A percentile compares a stretch with the other conserved stretches of the same genome.
Conservation (phyloP, 1,139 yeast genomes). For the Suhomyces chickasaworum region DNA sequence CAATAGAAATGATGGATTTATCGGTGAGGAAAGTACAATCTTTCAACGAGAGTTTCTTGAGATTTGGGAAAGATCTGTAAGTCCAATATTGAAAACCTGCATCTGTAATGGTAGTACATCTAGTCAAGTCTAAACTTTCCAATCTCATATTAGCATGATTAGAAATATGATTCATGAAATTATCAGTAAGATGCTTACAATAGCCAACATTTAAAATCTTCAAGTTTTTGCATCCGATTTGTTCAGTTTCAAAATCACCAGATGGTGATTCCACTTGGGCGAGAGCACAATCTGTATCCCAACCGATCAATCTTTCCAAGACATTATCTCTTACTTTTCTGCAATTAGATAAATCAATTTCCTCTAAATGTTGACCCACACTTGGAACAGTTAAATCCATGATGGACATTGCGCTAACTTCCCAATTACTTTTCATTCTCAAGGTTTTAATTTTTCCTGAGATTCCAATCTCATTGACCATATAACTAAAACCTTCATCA, state of each 20-base stretch:
- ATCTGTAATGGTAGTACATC: slow-evolving; percentile 80
- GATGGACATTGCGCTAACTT: slow-evolving; percentile 75
- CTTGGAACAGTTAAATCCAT: slow-evolving; percentile 73
- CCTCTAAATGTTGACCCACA: slow-evolving; percentile 59
- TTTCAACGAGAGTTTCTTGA: slow-evolving; percentile 55
- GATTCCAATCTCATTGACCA: slow-evolving; percentile 71
- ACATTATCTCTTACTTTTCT: slow-evolving; percentile 73
- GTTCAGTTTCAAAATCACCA: slow-evolving; percentile 16
- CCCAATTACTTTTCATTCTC: slow-evolving; percentile 74
- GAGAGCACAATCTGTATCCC: slow-evolving; percentile 30
- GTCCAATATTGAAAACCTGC: slow-evolving; percentile 71
- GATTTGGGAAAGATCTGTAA: slow-evolving; percentile 51
- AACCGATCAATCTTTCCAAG: slow-evolving; percentile 64
- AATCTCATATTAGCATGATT: slow-evolving; percentile 57
- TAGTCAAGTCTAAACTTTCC: slow-evolving; percentile 60
- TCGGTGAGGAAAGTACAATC: slow-evolving; percentile 78
- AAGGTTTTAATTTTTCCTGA: slow-evolving; percentile 57
- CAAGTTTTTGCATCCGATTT: slow-evolving; percentile 60
- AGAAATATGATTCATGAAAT: slow-evolving; percentile 64
- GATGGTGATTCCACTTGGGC: slow-evolving; percentile 15
- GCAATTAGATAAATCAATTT: slow-evolving; percentile 70
- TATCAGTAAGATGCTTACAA: slow-evolving; percentile 73
- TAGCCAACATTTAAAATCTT: slow-evolving; percentile 60
- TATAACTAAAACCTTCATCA: slow-evolving; percentile 69
- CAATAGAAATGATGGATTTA: slow-evolving; percentile 60